Evolutionary conservation across 2,329 filamentous ascomycete species (phyloP).

Genomic region (Fusarium irregulare): DNA sequence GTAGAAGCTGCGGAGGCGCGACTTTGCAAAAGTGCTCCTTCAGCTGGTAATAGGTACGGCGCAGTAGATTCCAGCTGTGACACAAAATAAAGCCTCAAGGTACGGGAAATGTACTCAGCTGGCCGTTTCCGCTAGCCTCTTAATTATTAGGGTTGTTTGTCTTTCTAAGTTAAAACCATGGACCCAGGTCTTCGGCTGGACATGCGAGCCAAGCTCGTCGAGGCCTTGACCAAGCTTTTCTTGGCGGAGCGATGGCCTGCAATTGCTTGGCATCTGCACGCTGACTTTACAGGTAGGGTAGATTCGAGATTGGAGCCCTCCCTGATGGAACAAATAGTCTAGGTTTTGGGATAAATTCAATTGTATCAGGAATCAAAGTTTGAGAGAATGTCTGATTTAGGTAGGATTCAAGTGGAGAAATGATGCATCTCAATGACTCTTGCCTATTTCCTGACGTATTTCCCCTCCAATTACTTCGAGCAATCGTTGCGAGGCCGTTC

Average conservation of each 20-base stretch:
- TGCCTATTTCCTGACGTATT: not conserved
- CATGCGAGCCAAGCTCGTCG: slow-evolving; percentile 41
- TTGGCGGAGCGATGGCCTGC: slow-evolving; percentile 44
- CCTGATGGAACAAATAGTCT: not conserved
- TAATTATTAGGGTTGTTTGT: slow-evolving; percentile 5
- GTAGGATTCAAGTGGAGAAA: not conserved
- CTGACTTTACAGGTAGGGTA: slow-evolving; percentile 28
- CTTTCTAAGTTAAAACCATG: slow-evolving; percentile 14
- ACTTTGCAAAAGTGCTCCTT: not conserved
- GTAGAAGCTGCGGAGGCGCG: not conserved
- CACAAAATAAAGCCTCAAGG: not conserved
- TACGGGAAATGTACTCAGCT: slow-evolving; percentile 9
- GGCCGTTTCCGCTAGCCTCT: slow-evolving; percentile 12
- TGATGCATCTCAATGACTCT: not conserved
- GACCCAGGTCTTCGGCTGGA: slow-evolving; percentile 26
- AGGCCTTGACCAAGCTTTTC: slow-evolving; percentile 47
- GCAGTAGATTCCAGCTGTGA: not conserved
- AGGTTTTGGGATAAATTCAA: not conserved
- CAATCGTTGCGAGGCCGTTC: slow-evolving; percentile 3
- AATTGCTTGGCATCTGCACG: slow-evolving; percentile 44
- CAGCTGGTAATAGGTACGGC: not conserved
- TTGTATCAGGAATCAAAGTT: not conserved
- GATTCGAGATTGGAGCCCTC: slow-evolving; percentile 21
- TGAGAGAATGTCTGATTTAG: not conserved
- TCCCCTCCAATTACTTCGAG: not conserved